A percentile compares a stretch with the other conserved stretches of the same genome.
These are phyloP conservation scores for Podaxis sp. DNA, from an alignment of 768 basidiomycete species.

Conservation along the genomic window DNA sequence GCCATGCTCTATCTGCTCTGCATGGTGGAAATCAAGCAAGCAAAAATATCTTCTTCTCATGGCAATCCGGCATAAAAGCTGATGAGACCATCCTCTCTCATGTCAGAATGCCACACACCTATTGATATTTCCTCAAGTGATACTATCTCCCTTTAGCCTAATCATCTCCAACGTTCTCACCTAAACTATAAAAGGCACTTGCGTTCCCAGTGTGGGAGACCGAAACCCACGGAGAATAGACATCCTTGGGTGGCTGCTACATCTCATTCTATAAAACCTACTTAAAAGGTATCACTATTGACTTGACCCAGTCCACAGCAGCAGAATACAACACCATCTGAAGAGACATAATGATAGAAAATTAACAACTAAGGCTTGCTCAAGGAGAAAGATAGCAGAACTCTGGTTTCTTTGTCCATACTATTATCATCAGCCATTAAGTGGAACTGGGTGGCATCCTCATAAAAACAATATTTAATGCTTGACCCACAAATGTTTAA, in stretches of 20 bases:
- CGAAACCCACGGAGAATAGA: background rate
- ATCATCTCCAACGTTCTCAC: background rate
- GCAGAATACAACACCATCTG: background rate
- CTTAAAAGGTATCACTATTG: background rate
- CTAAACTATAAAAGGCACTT: background rate
- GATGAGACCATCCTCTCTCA: background rate
- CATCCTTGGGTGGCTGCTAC: background rate
- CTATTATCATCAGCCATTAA: background rate
- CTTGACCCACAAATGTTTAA: background rate
- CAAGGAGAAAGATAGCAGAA: background rate
- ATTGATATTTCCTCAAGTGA: background rate
- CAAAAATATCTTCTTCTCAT: background rate
- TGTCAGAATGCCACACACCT: background rate
- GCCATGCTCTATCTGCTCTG: background rate
- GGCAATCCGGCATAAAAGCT: background rate
- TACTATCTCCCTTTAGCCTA: background rate
- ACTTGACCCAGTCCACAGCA: background rate
- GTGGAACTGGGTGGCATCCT: background rate
- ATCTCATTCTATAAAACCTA: background rate
- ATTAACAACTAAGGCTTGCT: background rate
- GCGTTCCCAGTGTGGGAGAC: background rate
- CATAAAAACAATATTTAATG: background rate
- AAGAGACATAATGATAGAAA: background rate
- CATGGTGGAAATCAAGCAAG: background rate
- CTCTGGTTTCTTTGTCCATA: background rate